Evolutionary conservation across 352 stramenopile species (phyloP), one percentile per base, ranked within the genome.

Genomic region (Blastocystis sp.): DNA sequence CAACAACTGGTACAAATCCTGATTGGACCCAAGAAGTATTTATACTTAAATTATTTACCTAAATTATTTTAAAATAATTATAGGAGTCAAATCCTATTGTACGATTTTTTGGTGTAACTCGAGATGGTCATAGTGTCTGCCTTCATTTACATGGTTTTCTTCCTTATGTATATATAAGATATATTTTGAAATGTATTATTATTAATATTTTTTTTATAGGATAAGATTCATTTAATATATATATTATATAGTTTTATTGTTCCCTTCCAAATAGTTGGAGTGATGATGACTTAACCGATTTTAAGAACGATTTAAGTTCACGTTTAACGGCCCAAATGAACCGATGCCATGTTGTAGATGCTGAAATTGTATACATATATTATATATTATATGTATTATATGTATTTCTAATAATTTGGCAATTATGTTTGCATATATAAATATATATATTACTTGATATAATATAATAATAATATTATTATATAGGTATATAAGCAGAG

Each of bases 141-240:
- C 81, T 86, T 55, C 90, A 94, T 68, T 81, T 96, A 25, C 88
- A 97, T 67, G 90, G 91, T 25, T 94, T 95, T 41, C 82, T 93
- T 24, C 83, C 89, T 1, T 97, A 98, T 72, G 93, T 91, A 54
- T 96, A 94, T 82, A 87, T 73, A 27, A 68, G 11, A 45, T 66
- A 25, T 69, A 67, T 19, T 11, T 3, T 5, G 35, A 19, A 2
- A 35, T 41, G 18, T 69, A 59, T 24, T 11, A 2, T 5, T 39
- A 28, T 75, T 7, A 68, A 78, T n/a, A 77, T 86, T 40, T 75
- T 77, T 21, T 67, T 68, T 37, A 73, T 73, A 4, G 64, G 86
- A 25, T 76, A 88, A 33, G 55, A 67, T 0, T 18, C 21, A 10
- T n/a, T 64, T 4, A 7, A 19, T 9, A 5, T 31, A 10, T 16